Base-by-base conservation (phyloP, 805 yeast genomes). In the Metschnikowia henanensis region DNA sequence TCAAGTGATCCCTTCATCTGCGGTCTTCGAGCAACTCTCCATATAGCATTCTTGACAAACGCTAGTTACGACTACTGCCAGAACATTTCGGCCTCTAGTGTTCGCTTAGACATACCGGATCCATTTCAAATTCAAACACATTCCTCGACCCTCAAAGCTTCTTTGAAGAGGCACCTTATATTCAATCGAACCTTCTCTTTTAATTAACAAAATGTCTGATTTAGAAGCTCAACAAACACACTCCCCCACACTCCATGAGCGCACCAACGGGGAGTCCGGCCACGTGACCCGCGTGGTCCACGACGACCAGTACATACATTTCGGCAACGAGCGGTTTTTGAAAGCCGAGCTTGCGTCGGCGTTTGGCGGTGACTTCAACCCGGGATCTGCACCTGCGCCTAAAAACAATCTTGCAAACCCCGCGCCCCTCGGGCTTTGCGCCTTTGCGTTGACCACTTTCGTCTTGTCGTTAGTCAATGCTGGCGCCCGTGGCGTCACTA, bases 311-410 rank as follows among this genome's bases (percentile, higher is more conserved):
- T 82, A 79, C 59, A 72, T 88, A 44, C 79, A 72, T 50, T 77
- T 88, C 51, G 96, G 96, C 4, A 75, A 81, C 55, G 81, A 84
- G 49, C 82, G 77, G 61, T 88, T 84, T 49, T 71, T 79, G 43
- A 78, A 75, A 53, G 62, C 72, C 40, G 91, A 85, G 39, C 70
- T 85, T 44, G 65, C 41, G 10, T 33, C 48, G 39, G 92, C 92
- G 2, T 85, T 85, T 51, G 96, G 95, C 63, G 96, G 96, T 82
- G 75, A 85, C 16, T 68, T 86, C 60, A 81, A 82, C 52, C 88
- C 94, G 19, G 92, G 75, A 44, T 64, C 68, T 51, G 52, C 71
- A 15, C 76, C 76, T 20, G 71, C 75, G 13, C 72, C 74, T 18
- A 65, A 66, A 44, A 59, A 66, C 49, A 50, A 64, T 48, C 60